Conservation (phyloP, 805 yeast genomes). For the Schwanniomyces polymorphus region DNA sequence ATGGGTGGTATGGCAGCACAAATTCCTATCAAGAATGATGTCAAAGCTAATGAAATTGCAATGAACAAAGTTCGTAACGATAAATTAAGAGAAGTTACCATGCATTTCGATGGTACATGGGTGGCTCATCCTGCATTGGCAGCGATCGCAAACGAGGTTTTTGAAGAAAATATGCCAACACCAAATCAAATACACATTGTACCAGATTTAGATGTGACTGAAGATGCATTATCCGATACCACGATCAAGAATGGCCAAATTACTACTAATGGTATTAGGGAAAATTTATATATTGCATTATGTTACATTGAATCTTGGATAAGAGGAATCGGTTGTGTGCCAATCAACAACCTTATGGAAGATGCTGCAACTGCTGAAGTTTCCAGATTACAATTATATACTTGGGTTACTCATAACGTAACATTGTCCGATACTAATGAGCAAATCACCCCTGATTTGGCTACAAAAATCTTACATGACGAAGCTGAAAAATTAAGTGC, state of each 20-base stretch:
- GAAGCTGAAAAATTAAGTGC: conserved; percentile 11
- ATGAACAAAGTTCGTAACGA: conserved; percentile 17
- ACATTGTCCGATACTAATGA: conserved; percentile 11
- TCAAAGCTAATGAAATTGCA: conserved; percentile 13
- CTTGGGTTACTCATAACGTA: conserved; percentile 19
- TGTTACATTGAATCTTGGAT: conserved; percentile 20
- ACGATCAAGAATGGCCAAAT: conserved; percentile 11
- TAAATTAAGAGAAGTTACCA: conserved; percentile 19
- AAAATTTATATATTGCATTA: conserved; percentile 19
- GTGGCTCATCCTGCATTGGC: conserved; percentile 22
- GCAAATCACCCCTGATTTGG: conserved; percentile 13
- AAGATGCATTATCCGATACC: conserved; percentile 14
- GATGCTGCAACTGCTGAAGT: conserved; percentile 25
- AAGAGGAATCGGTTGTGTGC: conserved; percentile 21
- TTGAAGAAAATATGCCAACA: conserved; percentile 19
- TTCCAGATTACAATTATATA: conserved; percentile 17
- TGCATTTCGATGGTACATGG: conserved; percentile 23
- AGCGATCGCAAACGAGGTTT: conserved; percentile 16
- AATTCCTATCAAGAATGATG: conserved; percentile 20
- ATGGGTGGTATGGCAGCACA: conserved; percentile 27
- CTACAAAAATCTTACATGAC: conserved; percentile 9
- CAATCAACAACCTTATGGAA: conserved; percentile 21
- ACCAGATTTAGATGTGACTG: conserved; percentile 12
- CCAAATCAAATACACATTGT: conserved; percentile 19
- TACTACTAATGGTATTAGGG: conserved; percentile 16